Percentiles rank a stretch among this genome's conserved stretches.
These are phyloP conservation scores for Solanum hybrid DNA, from an alignment of 305 asterid species.

Conservation along the genomic window DNA sequence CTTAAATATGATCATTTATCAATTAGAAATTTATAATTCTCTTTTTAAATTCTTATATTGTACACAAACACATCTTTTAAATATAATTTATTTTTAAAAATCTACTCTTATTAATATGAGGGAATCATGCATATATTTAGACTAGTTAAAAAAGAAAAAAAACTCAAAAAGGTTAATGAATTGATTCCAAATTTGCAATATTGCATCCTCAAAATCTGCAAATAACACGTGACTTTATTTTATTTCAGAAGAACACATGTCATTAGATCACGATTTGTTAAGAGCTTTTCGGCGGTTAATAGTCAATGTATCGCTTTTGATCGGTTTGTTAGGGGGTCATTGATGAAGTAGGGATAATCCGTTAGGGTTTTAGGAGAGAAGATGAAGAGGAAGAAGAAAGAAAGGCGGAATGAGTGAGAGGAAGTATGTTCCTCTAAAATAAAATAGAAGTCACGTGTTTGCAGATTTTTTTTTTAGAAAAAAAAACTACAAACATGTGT, in stretches of 20 bases:
- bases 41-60: background rate
- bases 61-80: background rate
- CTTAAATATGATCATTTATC: background rate
- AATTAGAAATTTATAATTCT: too few relatives aligned
- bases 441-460: background rate
- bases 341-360: constrained; percentile 55
- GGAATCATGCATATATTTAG: background rate
- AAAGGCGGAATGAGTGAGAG: background rate
- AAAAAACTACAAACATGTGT: background rate
- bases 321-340: background rate
- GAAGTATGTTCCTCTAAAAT: background rate
- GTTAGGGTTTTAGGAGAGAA: constrained; percentile 2
- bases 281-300: constrained; percentile 42
- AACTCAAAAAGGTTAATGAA: background rate
- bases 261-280: constrained; percentile 32
- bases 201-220: background rate
- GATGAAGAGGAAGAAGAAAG: background rate
- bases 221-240: background rate
- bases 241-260: background rate
- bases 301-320: constrained; percentile 61
- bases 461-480: background rate
- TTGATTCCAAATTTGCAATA: background rate
- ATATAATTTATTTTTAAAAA: too few relatives aligned
- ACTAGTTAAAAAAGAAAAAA: background rate
- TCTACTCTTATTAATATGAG: background rate